Evolutionary conservation across 179 eudicot species (phyloP), one percentile per base, ranked within the genome.

Genomic region (Beta macrorhiza): DNA sequence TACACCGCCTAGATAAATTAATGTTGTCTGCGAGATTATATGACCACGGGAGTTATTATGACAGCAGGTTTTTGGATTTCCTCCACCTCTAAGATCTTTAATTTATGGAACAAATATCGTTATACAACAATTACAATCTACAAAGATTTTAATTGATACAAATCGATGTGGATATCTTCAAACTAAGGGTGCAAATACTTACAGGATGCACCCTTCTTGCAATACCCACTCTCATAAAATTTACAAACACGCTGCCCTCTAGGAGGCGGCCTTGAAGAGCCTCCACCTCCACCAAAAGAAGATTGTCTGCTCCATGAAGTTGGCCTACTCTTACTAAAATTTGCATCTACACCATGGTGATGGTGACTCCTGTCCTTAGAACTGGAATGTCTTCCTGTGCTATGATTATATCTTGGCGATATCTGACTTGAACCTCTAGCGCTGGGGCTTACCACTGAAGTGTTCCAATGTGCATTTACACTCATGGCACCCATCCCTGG

Each of bases 141-240:
- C 87, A 85, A 67, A 79, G 82, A 86, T 75, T 59, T 77, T 63
- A 72, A 78, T 62, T 71, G 81, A 74, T 83, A 83, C 83, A 76
- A 74, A 83, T 84, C 22, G 82, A 72, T 10, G 55, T 80, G 73
- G 79, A 74, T 37, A 52, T 62, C 64, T 47, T 74, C 32, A 71
- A 71, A 82, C 62, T 77, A 85, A 77, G 93, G 97, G 81, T 92
- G 96, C 80, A 87, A 85, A 79, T 88, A 88, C 83, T 86, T 89
- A 84, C 98, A 93, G 73, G 89, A 88, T 64, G 98, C 91, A 74
- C 98, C 98, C 81, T 82, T 91, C 82, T 77, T 92, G 84, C 98
- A 93, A 77, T 82, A 85, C 81, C 98, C 97, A 76, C 90, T 88
- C 84, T 84, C 97, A 72, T 88, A 90, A 78, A 92, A 92, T 86